phyloP scores from a whole-genome alignment of 176 grass and related monocot species.

The Cymbopogon citratus region DNA sequence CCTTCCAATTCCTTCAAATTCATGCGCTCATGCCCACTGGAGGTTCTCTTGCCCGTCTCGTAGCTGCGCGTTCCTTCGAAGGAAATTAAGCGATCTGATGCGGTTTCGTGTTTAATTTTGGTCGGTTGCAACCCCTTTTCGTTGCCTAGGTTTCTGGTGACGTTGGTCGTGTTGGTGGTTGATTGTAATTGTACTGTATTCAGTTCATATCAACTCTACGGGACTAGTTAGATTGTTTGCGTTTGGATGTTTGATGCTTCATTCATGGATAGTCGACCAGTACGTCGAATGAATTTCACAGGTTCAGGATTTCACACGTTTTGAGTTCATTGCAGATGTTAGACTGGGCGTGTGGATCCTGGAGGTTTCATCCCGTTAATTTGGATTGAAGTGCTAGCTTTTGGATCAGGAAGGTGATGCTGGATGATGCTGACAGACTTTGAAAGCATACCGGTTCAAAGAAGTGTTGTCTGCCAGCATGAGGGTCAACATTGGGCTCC shows the following conservation, averaged over 20 bases:
- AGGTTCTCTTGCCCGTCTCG: not conserved
- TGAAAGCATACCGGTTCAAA: constrained; percentile 13
- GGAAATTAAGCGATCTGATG: not conserved
- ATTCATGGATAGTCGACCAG: not conserved
- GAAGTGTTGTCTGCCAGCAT: not conserved
- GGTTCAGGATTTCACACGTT: not conserved
- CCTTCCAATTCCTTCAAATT: not conserved
- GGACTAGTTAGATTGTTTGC: not conserved
- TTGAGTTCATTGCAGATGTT: not conserved
- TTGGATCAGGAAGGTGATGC: not conserved
- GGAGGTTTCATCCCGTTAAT: not conserved
- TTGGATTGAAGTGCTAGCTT: not conserved
- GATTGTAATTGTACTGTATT: not conserved
- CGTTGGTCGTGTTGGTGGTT: not conserved
- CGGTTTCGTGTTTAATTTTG: not conserved
- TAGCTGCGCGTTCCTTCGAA: not conserved
- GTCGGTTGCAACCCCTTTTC: not conserved
- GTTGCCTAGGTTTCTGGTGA: not conserved
- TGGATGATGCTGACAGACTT: constrained; percentile 31
- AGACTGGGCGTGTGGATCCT: not conserved
- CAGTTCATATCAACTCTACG: not conserved
- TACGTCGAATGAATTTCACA: not conserved
- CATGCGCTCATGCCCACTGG: not conserved
- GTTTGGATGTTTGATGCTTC: not conserved
- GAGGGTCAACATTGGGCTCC: constrained; percentile 46